phyloP scores from a whole-genome alignment of 805 yeast species.

The Metschnikowia peoriensis region DNA sequence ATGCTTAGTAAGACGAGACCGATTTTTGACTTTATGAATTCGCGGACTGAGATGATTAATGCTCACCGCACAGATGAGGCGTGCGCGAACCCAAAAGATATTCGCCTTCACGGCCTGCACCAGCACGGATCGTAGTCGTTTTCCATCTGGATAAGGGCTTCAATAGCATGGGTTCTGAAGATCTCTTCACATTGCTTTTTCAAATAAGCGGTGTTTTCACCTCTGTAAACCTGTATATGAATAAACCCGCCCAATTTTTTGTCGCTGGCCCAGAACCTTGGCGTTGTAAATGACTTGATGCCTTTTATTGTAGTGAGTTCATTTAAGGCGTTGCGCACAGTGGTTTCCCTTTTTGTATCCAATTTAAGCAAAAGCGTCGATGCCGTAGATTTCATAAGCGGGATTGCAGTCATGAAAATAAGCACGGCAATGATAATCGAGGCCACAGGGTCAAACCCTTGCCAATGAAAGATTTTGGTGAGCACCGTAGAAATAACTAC shows the following conservation, averaged over 20 bases:
- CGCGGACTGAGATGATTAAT: no score
- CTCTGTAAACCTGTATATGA: constrained; percentile 71
- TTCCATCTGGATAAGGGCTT: constrained; percentile 67
- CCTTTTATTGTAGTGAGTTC: constrained; percentile 74
- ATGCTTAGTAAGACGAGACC: constrained; percentile 1
- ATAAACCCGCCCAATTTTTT: constrained; percentile 57
- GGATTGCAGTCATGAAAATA: constrained; percentile 79
- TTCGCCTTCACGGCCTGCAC: constrained; percentile 40
- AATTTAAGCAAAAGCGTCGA: constrained; percentile 66
- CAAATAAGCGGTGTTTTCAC: constrained; percentile 61
- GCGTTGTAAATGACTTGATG: constrained; percentile 79
- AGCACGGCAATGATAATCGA: constrained; percentile 82
- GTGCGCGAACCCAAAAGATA: constrained; percentile 11
- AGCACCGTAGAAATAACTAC: constrained; percentile 88
- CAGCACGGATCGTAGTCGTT: constrained; percentile 63
- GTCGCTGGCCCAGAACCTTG: constrained; percentile 82
- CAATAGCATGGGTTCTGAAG: constrained; percentile 49
- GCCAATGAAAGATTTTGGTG: constrained; percentile 62
- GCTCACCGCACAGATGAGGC: constrained; percentile 11
- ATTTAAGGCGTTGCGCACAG: constrained; percentile 60
- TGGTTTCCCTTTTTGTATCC: constrained; percentile 55
- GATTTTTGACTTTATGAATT: no score
- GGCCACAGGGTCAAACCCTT: constrained; percentile 89
- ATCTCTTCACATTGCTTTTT: constrained; percentile 58
- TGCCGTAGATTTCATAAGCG: constrained; percentile 79